Evolutionary conservation across 371 early-diverging fungal species (phyloP).

Genomic region (Mortierella sp.): DNA sequence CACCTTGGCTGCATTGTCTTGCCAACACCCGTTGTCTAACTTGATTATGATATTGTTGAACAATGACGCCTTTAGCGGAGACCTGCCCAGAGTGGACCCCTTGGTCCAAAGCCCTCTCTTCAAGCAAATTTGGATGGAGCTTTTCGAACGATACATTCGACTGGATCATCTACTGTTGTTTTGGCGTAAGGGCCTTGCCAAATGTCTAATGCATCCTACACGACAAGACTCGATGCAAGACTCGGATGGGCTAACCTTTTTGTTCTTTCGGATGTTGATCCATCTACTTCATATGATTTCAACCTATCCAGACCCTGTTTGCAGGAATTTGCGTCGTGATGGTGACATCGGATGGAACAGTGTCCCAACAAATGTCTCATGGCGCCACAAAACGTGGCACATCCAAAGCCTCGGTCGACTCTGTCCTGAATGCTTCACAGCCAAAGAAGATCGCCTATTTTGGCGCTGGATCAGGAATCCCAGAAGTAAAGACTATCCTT

Average conservation of each 20-base stretch:
- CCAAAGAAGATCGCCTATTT: conserved; percentile 80
- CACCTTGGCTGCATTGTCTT: no score
- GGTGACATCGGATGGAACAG: conserved; percentile 52
- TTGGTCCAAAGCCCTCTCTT: conserved; percentile 55
- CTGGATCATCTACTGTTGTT: conserved; percentile 45
- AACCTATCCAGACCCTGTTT: conserved; percentile 24
- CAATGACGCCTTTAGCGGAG: conserved; percentile 7
- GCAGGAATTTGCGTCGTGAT: conserved; percentile 47
- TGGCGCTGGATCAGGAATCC: conserved; percentile 83
- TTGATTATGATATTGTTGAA: not conserved
- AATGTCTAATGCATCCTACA: not conserved
- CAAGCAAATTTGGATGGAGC: conserved; percentile 8
- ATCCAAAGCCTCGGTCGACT: conserved; percentile 52
- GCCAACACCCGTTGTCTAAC: no score
- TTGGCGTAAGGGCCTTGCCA: conserved; percentile 32
- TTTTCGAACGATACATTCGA: conserved; percentile 45
- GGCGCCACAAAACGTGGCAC: conserved; percentile 42
- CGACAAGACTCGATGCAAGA: no score
- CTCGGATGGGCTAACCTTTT: no score
- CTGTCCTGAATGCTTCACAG: conserved; percentile 52
- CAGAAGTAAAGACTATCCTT: conserved; percentile 88
- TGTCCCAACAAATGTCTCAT: conserved; percentile 46
- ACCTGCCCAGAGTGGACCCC: conserved; percentile 62
- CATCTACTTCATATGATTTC: not conserved
- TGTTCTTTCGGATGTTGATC: no score